A percentile compares a stretch with the other conserved stretches of the same genome.
These are phyloP conservation scores for Floccularia luteovirens DNA, from an alignment of 768 basidiomycete genomes.

Conservation along the genomic window DNA sequence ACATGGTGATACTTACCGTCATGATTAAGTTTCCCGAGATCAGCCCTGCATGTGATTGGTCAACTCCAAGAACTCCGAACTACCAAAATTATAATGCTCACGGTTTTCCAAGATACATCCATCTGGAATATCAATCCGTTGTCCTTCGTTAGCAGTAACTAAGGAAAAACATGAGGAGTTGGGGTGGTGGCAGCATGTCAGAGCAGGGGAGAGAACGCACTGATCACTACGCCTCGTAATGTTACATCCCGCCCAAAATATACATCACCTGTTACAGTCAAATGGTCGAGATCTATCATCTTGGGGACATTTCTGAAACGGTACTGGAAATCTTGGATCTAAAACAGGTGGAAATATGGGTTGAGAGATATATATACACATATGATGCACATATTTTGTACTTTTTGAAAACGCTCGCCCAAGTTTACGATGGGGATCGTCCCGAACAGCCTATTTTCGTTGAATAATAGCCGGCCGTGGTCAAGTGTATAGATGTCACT, in stretches of 20 bases:
- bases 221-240: constrained; percentile 84
- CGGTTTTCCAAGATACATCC: constrained; percentile 69
- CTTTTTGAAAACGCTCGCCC: constrained; percentile 92
- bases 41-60: constrained; percentile 38
- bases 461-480: constrained; percentile 88
- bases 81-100: neutral
- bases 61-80: neutral
- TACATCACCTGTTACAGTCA: constrained; percentile 90
- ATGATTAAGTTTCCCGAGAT: constrained; percentile 72
- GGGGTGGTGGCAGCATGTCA: neutral
- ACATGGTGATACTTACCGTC: constrained; percentile 37
- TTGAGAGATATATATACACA: neutral
- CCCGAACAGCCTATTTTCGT: constrained; percentile 73
- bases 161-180: constrained; percentile 1
- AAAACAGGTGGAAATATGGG: neutral
- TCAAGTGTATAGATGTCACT: constrained; percentile 87
- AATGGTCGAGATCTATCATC: constrained; percentile 87
- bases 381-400: neutral
- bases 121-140: constrained; percentile 78
- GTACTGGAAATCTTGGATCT: constrained; percentile 84
- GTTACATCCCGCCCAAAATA: constrained; percentile 84
- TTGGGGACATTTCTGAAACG: constrained; percentile 92
- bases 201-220: constrained; percentile 17
- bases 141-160: constrained; percentile 77
- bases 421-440: constrained; percentile 95